Evolutionary conservation across 257 asterid species (phyloP), one percentile per base, ranked within the genome.

Genomic region (Ajuga chamaepitys): DNA sequence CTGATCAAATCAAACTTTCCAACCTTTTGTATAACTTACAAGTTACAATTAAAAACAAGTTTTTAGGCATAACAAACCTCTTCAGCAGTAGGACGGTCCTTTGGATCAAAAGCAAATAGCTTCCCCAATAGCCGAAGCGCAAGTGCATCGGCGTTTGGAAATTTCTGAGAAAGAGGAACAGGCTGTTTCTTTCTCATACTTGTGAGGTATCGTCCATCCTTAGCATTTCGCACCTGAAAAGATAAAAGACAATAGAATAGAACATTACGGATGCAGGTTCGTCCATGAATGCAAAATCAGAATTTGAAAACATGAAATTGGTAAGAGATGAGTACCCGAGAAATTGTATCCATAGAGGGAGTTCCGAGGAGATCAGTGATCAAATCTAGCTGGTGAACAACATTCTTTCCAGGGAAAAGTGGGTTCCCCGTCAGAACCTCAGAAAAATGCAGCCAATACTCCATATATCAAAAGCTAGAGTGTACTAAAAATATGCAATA

Each of bases 381-480:
- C 82, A 91, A 73, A 86, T 92, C 98, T 63, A 92, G 85, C 76
- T 92, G 97, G 68, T 89, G 97, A 57, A 92, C 97, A 40, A 92
- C 97, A 76, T 84, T 92, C 66, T 89, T 92, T 50, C 98, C 97
- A 24, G 96, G 96, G 56, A 89, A 92, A 28, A 92, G 76, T 53
- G 97, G 98, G 77, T 85, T 87, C 75, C 97, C 97, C 0, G 86
- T 89, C 66, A 92, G 71, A 51, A 89, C 95, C 76, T 92, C 98
- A 16, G 97, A 75, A 92, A 87, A 63, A 92, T 92, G 82, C 97
- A 92, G 73, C 98, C 97, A 11, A 92, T 89, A 63, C 97, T 85
- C 98, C 98, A 92, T 58, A 92, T 81, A 67, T 92, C 98, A 66
- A 92, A 88, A 47, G 96, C 96, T 34, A 95, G 88, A 53, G 97